phyloP scores from a whole-genome alignment of 306 rosid species.

The Ormosia semicastrata region DNA sequence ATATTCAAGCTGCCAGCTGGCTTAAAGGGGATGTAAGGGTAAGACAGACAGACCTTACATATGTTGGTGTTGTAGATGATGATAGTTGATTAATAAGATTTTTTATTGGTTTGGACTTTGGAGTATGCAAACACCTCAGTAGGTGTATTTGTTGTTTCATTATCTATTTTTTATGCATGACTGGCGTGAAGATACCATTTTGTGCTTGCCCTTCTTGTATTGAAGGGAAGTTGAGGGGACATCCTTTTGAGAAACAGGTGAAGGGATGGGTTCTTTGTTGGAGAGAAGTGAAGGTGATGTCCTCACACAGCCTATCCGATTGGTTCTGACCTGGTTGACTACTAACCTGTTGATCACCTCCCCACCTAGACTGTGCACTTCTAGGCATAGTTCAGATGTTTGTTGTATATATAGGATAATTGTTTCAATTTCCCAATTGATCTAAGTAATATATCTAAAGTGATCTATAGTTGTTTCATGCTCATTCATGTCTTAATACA shows the following conservation, averaged over 20 bases:
- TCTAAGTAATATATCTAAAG: conserved; percentile 49
- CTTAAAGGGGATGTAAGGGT: conserved; percentile 90
- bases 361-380: conserved; percentile 41
- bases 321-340: conserved; percentile 44
- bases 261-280: conserved; percentile 31
- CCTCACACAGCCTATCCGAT: conserved; percentile 25
- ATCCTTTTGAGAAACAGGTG: conserved; percentile 21
- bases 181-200: conserved; percentile 42
- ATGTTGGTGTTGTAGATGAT: conserved; percentile 83
- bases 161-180: conserved; percentile 27
- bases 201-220: conserved; percentile 19
- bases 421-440: conserved; percentile 55
- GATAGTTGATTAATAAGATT: conserved; percentile 68
- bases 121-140: conserved; percentile 45
- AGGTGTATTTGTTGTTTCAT: conserved; percentile 33
- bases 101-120: conserved; percentile 42
- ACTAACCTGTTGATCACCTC: conserved; percentile 58
- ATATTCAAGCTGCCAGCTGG: conserved; percentile 82
- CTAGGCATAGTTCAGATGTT: conserved; percentile 36
- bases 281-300: conserved; percentile 18
- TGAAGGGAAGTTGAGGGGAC: conserved; percentile 40
- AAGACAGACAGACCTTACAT: conserved; percentile 88
- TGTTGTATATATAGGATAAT: conserved; percentile 68
- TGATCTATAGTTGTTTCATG: conserved; percentile 41
- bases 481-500: conserved; percentile 22